Conservation (phyloP, 140 eudicot species). For the Senecio squalidus region DNA sequence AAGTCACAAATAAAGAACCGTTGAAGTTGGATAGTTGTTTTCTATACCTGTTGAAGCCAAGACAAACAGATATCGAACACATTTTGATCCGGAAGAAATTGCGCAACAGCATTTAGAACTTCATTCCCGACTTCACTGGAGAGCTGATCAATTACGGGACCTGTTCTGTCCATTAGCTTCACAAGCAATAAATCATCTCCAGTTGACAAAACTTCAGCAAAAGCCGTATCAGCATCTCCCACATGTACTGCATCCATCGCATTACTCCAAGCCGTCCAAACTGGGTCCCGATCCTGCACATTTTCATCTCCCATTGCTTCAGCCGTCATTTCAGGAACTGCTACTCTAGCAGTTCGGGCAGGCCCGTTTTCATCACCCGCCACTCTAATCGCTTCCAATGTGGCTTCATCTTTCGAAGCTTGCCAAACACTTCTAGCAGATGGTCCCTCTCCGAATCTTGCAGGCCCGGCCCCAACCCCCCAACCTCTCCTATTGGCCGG, state of each 20-base stretch:
- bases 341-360: conserved; percentile 63
- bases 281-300: conserved; percentile 76
- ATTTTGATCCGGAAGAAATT: conserved; percentile 65
- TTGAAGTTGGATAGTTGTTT: background rate
- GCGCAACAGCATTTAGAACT: conserved; percentile 71
- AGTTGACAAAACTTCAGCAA: conserved; percentile 74
- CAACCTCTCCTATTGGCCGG: conserved; percentile 65
- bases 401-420: conserved; percentile 97
- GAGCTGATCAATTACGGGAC: conserved; percentile 80
- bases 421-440: conserved; percentile 99
- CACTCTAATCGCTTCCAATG: conserved; percentile 87
- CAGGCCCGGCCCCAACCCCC: conserved; percentile 93
- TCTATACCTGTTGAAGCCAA: conserved; percentile 94
- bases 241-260: conserved; percentile 92
- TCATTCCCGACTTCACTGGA: conserved; percentile 70
- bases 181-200: conserved; percentile 91
- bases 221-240: conserved; percentile 83
- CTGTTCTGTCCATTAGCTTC: conserved; percentile 87
- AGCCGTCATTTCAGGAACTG: conserved; percentile 72
- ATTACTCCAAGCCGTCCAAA: conserved; percentile 86
- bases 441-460: conserved; percentile 92
- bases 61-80: conserved; percentile 71
- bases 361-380: conserved; percentile 91
- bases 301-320: conserved; percentile 76
- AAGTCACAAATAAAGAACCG: background rate